phyloP scores from a whole-genome alignment of 2,329 filamentous ascomycete genomes.

The Monosporascus sp. region DNA sequence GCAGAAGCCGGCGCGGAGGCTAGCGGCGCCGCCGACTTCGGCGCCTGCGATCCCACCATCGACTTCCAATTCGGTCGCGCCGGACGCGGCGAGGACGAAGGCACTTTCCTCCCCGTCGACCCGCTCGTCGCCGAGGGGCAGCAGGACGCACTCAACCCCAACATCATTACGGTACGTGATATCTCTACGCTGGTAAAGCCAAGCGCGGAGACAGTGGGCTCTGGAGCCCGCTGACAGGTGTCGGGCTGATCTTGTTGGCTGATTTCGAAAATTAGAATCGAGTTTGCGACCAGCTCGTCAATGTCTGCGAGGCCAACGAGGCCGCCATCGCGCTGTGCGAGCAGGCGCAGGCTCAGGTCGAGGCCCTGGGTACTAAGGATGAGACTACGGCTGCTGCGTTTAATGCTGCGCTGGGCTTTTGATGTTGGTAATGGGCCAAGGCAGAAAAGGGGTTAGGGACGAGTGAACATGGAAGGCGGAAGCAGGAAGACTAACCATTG shows the following conservation, averaged over 20 bases:
- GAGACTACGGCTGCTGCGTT: constrained; percentile 43
- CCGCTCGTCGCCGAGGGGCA: constrained; percentile 49
- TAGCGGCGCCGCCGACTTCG: constrained; percentile 38
- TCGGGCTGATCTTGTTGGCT: not conserved
- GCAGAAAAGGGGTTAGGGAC: no score
- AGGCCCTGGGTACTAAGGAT: constrained; percentile 43
- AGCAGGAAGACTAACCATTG: no score
- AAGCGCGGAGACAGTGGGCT: not conserved
- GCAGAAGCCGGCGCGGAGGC: not conserved
- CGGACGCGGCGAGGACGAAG: constrained; percentile 44
- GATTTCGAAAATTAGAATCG: constrained; percentile 32
- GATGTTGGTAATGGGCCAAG: constrained; percentile 3
- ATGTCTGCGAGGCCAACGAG: constrained; percentile 53
- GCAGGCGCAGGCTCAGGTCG: constrained; percentile 43
- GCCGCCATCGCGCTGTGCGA: constrained; percentile 44
- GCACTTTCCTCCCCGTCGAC: constrained; percentile 55
- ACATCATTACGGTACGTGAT: constrained; percentile 48
- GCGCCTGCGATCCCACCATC: constrained; percentile 43
- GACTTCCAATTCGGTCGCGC: constrained; percentile 51
- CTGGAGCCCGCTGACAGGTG: not conserved
- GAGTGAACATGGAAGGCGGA: no score
- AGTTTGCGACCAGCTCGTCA: constrained; percentile 55
- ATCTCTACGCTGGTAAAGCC: not conserved
- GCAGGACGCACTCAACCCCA: constrained; percentile 52
- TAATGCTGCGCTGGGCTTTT: constrained; percentile 36